phyloP scores from a whole-genome alignment of 441 rosid genomes.

The Adansonia madagascariensis region DNA sequence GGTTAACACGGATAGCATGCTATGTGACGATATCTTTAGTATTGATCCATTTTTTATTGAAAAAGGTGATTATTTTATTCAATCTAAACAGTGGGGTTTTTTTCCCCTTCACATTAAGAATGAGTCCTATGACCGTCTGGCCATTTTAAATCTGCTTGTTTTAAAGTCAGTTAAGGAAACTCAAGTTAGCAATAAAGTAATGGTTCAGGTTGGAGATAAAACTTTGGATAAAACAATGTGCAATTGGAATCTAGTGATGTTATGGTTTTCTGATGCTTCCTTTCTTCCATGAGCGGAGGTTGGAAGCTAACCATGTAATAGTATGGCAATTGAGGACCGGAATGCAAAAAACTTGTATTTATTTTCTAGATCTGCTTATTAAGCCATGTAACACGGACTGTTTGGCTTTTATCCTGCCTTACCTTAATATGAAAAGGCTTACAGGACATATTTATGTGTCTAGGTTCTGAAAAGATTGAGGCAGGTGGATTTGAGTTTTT shows the following conservation, averaged over 20 bases:
- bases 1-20: slow-evolving; percentile 49
- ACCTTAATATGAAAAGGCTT: background rate
- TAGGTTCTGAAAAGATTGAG: slow-evolving; percentile 56
- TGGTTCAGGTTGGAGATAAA: slow-evolving; percentile 6
- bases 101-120: background rate
- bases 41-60: slow-evolving; percentile 80
- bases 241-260: slow-evolving; percentile 2
- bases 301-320: background rate
- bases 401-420: background rate
- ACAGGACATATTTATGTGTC: slow-evolving; percentile 23
- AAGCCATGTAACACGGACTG: background rate
- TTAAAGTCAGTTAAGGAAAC: slow-evolving; percentile 6
- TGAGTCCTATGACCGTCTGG: background rate
- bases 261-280: background rate
- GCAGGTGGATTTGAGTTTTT: slow-evolving; percentile 77
- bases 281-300: background rate
- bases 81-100: background rate
- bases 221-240: background rate
- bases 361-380: background rate
- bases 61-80: slow-evolving; percentile 55
- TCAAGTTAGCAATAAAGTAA: background rate
- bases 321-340: background rate
- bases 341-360: background rate
- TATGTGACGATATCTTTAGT: slow-evolving; percentile 61
- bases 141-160: slow-evolving; percentile 14